phyloP scores from a whole-genome alignment of 495 filamentous ascomycete species.

The Thermothielavioides terrestris region DNA sequence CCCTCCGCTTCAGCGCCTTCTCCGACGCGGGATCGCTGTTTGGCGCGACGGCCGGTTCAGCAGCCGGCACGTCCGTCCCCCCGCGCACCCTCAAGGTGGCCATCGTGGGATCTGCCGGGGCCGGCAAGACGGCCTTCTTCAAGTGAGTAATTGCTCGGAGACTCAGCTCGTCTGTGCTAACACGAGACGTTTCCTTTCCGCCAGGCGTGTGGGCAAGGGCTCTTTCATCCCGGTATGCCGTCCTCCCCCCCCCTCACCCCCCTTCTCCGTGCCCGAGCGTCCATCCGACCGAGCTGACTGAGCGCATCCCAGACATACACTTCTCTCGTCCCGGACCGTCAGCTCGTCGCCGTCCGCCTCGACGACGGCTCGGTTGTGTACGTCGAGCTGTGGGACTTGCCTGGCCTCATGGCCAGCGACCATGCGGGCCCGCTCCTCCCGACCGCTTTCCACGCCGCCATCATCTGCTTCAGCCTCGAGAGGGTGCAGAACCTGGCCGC shows the following conservation, averaged over 20 bases:
- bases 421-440: constrained; percentile 1
- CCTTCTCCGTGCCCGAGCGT: too few species aligned
- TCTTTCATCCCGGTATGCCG: not conserved
- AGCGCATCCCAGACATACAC: constrained; percentile 5
- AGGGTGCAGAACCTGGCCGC: constrained; percentile 9
- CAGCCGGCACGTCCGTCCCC: not conserved
- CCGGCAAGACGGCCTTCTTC: constrained; percentile 19
- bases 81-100: constrained; percentile 16
- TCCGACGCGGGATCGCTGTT: not conserved
- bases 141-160: constrained; percentile 4
- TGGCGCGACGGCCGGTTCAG: not conserved
- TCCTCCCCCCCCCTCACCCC: not conserved
- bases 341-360: constrained; percentile 4
- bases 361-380: constrained; percentile 4
- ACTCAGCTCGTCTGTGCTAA: not conserved
- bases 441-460: constrained; percentile 23
- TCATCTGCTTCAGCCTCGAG: constrained; percentile 24
- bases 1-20: constrained; percentile 2
- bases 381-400: constrained; percentile 28
- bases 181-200: not conserved
- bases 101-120: constrained; percentile 13
- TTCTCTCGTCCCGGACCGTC: constrained; percentile 10
- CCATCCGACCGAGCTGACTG: too few species aligned
- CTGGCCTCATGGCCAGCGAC: constrained; percentile 7
- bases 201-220: constrained; percentile 3